Base-by-base conservation (phyloP, 1,284 basidiomycete species). In the Marasmius oreades region DNA sequence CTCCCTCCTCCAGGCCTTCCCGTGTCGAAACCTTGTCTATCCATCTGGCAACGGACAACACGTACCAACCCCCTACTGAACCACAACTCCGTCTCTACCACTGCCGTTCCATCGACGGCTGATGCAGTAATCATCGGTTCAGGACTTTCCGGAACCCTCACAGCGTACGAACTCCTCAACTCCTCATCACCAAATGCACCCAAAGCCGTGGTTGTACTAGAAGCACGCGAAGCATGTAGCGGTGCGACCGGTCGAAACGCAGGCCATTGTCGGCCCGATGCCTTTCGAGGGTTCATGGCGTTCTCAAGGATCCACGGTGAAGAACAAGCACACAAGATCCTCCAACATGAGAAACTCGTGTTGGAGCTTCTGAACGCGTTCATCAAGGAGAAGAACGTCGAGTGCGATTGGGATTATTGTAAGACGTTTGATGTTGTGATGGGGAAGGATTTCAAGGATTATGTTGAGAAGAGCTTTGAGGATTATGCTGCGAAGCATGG, bases 171-270 rank as follows among this genome's bases (percentile, higher is more conserved):
- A 44, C 56, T 63, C 16, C 14, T 39, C 5, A 16, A 4, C 20
- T 54, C 60, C 3, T 54, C 56, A 5, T 44, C 53, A 5, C 62
- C 62, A 16, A 56, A 61, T 39, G 57, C 46, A 24, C 62, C 62
- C n/a, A 58, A 58, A 23, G 53, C 47, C 18, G 51, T 63, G 22
- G 54, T 63, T 33, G 57, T 63, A 42, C 56, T 63, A 8, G 62
- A 63, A 37, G 62, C 62, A 5, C 51, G 62, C 1, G 58, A 59
- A 42, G 53, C 56, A 2, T 61, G 60, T 34, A 61, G 60, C n/a
- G 62, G 62, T 7, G 62, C 62, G 14, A 60, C 57, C 3, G 60
- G 62, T 2, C 53, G 62, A 18, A 63, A 63, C 51, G 62, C 62
- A 3, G 61, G 61, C 11, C 61, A 62, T 55, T 62, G 61, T 46